Evolutionary conservation across 495 filamentous ascomycete genomes (phyloP), one percentile per base, ranked within the genome.

Genomic region (Xylaria grammica): DNA sequence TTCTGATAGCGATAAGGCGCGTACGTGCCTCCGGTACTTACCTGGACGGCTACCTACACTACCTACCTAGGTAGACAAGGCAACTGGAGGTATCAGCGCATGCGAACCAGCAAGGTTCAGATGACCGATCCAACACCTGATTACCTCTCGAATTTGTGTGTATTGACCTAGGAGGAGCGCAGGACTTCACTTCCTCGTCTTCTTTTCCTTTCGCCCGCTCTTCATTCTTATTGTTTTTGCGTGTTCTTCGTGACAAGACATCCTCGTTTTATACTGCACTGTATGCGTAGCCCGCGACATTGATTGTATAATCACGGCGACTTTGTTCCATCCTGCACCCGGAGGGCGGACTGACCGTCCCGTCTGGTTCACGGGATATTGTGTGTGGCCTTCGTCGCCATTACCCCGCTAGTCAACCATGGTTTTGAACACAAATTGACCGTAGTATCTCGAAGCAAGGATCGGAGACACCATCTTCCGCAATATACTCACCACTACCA

Each of bases 401-500:
- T 29, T 42, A 48, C 34, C 27, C 34, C n/a, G 20, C 59, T 10
- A 5, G 29, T 40, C 42, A 52, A 66, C 26, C 45, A 66, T 68
- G 62, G 30, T 66, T 44, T 10, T 24, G 38, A 53, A 59, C n/a
- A 40, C 40, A 63, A 48, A 51, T 57, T 63, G 46, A 68, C 29
- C 38, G 52, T 72, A 55, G 69, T 30, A 60, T 34, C 46, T 54
- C 63, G 66, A 55, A 63, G 36, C 38, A 48, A 24, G 50, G 65
- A 67, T 38, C 53, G 59, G 54, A 49, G 62, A 66, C 57, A 42
- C 49, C 51, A 17, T 56, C 65, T 46, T 52, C 56, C 34, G 61
- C 62, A 60, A 65, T 40, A 54, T 45, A 67, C 54, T 40, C 42
- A 70, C 65, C 63, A 54, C 65, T 17, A 65, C 65, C 36, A 94